phyloP scores from a whole-genome alignment of 2,329 filamentous ascomycete genomes.

The Aspergillus piperis region DNA sequence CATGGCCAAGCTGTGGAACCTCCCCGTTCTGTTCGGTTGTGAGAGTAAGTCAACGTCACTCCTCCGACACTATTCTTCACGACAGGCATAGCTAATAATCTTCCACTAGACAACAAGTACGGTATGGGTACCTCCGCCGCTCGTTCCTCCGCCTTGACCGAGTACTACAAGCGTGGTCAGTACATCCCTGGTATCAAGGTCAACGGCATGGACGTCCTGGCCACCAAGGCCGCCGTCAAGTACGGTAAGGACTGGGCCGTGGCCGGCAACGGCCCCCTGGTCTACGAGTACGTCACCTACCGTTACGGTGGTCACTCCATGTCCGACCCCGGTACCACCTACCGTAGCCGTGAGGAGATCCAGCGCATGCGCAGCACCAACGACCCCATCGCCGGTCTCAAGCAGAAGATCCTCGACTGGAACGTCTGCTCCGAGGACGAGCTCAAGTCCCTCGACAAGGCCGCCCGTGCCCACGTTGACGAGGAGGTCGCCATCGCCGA shows the following conservation, averaged over 20 bases:
- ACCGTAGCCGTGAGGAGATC: conserved; percentile 98
- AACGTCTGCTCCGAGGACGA: conserved; percentile 87
- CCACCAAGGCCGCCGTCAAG: conserved; percentile 92
- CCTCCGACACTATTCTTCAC: neutral
- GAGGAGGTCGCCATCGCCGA: conserved; percentile 88
- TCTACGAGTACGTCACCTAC: conserved; percentile 99
- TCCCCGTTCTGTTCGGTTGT: conserved; percentile 93
- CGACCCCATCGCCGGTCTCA: conserved; percentile 95
- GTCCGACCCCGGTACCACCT: conserved; percentile 98
- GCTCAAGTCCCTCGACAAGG: conserved; percentile 94
- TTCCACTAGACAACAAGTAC: conserved; percentile 89
- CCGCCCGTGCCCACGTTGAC: conserved; percentile 81
- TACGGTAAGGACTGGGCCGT: conserved; percentile 88
- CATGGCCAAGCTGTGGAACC: conserved; percentile 99
- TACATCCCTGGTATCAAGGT: conserved; percentile 99
- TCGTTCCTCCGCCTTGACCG: conserved; percentile 91
- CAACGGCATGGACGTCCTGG: conserved; percentile 98
- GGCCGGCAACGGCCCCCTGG: conserved; percentile 84
- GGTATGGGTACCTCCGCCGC: conserved; percentile 97
- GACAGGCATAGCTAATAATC: neutral
- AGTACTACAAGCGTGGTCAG: conserved; percentile 99
- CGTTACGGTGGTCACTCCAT: conserved; percentile 99
- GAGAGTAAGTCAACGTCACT: conserved; percentile 71
- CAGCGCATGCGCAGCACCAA: conserved; percentile 99
- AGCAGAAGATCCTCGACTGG: conserved; percentile 98